Base-by-base conservation (phyloP, 768 basidiomycete species). In the Paxillus ammoniavirescens region DNA sequence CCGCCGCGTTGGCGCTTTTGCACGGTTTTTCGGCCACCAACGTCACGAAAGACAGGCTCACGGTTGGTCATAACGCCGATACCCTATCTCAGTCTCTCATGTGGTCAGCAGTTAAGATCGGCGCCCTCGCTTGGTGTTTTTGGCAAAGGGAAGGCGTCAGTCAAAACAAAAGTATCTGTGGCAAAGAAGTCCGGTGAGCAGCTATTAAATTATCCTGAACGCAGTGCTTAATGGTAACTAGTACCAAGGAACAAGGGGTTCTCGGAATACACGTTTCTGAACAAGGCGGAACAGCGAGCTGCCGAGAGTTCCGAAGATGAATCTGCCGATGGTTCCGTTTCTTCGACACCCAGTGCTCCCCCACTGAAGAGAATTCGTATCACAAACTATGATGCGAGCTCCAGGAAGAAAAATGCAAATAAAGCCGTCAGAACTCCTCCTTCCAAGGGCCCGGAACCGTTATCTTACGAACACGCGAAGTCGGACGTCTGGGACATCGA, bases 401-500 rank as follows among this genome's bases (percentile, higher is more conserved):
- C 38, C 30, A 35, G 21, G 9, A 38, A 45, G 35, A n/a, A 30
- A 8, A 31, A 42, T 38, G 31, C 33, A 49, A 30, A n/a, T 30
- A 52, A 49, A 30, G 28, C 21, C 15, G 15, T 37, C 5, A 21
- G 51, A 49, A 28, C 28, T 5, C 3, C 40, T 5, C 30, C 37
- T 17, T 15, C 23, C 30, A 40, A 49, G n/a, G 15, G 35, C 37
- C 18, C 37, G 35, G 54, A 41, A 50, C 47, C 17, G 12, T 12
- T 54, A 35, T 49, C 45, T 37, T 49, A 49, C 13, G 33, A 48
- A 18, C 26, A 13, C 38, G 59, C 61, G 2, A 68, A 61, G 50
- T 84, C 84, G 9, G 71, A 75, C 17, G 59, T 78, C 8, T 86
- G 84, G 84, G 80, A 79, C 55, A 82, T 86, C 28, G 84, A 85